A percentile compares a stretch with the other conserved stretches of the same genome.
These are phyloP conservation scores for Berkeleyomyces rouxiae DNA, from an alignment of 2,329 filamentous ascomycete genomes.

Conservation along the genomic window DNA sequence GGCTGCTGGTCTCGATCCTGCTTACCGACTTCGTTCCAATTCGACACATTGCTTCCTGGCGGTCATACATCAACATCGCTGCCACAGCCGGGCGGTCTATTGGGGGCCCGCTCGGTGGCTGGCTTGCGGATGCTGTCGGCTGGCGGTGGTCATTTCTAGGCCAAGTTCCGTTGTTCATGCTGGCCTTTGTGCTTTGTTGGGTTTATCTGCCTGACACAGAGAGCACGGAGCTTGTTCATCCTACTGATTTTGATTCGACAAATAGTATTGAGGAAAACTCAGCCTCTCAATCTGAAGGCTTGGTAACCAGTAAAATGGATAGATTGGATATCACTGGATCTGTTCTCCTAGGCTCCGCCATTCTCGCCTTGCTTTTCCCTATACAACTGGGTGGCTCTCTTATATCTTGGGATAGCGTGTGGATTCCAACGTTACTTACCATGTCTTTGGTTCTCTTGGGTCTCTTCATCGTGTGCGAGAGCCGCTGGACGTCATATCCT, in stretches of 20 bases:
- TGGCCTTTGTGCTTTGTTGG: slow-evolving; percentile 37
- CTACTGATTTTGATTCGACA: not conserved
- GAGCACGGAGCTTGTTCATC: not conserved
- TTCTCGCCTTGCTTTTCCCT: slow-evolving; percentile 40
- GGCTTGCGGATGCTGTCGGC: slow-evolving; percentile 45
- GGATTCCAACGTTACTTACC: slow-evolving; percentile 28
- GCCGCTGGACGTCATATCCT: slow-evolving; percentile 32
- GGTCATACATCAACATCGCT: slow-evolving; percentile 35
- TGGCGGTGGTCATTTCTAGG: slow-evolving; percentile 53
- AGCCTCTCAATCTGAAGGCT: not conserved
- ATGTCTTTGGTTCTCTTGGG: slow-evolving; percentile 26
- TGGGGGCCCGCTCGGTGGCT: slow-evolving; percentile 40
- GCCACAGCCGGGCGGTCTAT: slow-evolving; percentile 34
- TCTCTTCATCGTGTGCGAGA: slow-evolving; percentile 32
- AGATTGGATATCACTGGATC: slow-evolving; percentile 39
- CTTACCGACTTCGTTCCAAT: slow-evolving; percentile 37
- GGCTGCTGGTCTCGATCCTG: slow-evolving; percentile 32
- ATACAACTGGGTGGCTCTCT: slow-evolving; percentile 40
- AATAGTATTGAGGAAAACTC: too few relatives aligned
- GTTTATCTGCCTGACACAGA: slow-evolving; percentile 30
- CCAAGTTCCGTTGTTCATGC: slow-evolving; percentile 41
- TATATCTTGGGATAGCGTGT: slow-evolving; percentile 34
- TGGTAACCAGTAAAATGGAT: not conserved
- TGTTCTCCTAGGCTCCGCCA: slow-evolving; percentile 37
- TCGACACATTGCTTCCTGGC: slow-evolving; percentile 36